phyloP scores from a whole-genome alignment of 176 grass and related monocot species.

The Neostapfia colusana region DNA sequence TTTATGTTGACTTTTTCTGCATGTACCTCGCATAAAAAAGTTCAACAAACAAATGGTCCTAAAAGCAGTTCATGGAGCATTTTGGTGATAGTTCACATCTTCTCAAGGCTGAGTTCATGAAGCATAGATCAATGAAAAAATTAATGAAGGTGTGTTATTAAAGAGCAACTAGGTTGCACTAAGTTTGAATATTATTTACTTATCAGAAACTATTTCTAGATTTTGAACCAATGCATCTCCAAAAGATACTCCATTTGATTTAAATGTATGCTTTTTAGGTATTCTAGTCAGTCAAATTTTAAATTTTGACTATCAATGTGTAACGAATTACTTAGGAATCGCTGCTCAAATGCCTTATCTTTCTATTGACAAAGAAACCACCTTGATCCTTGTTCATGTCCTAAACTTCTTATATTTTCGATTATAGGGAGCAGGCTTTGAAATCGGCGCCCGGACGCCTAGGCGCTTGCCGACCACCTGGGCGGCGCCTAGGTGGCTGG shows the following conservation, averaged over 20 bases:
- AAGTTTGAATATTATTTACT: constrained; percentile 6
- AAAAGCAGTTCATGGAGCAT: constrained; percentile 14
- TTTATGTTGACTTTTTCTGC: neutral
- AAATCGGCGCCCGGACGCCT: no score
- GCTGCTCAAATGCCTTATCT: no score
- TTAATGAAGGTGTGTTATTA: constrained; percentile 7
- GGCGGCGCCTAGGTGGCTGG: no score
- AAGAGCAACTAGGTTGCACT: neutral
- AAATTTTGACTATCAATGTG: neutral
- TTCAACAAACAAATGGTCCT: neutral
- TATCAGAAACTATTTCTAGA: neutral
- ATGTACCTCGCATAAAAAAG: neutral
- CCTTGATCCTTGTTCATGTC: neutral
- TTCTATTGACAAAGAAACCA: neutral
- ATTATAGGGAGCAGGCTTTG: neutral
- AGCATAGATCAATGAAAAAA: constrained; percentile 9
- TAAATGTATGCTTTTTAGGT: neutral
- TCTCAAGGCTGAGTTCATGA: constrained; percentile 16
- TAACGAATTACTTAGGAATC: neutral
- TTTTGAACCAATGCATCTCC: neutral
- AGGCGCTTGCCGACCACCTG: no score
- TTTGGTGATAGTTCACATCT: constrained; percentile 27
- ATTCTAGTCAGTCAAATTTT: neutral
- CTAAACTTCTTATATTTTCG: neutral
- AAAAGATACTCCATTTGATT: neutral